Evolutionary conservation across 148 eudicot genomes (phyloP).

Genomic region (Drosera capensis): DNA sequence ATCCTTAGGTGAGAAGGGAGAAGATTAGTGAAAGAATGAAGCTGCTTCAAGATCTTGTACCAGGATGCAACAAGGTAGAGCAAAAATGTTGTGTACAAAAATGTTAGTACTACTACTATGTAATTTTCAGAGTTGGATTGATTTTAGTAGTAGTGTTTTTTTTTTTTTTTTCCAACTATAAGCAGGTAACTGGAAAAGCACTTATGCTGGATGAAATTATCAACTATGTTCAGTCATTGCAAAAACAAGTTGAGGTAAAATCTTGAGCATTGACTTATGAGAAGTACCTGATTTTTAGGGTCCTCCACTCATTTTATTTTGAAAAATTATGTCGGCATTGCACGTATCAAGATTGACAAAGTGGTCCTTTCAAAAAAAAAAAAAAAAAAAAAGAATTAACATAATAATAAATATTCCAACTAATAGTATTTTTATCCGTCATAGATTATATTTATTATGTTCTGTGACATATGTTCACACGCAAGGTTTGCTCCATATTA

Average conservation of each 20-base stretch:
- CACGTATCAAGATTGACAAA: no score
- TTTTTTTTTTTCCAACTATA: not conserved
- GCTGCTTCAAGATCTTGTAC: constrained; percentile 72
- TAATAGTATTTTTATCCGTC: no score
- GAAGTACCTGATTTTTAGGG: no score
- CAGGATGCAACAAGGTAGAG: constrained; percentile 78
- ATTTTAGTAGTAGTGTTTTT: not conserved
- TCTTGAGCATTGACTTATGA: no score
- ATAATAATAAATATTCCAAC: no score
- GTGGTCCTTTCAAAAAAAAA: no score
- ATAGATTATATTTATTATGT: no score
- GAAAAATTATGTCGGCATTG: no score
- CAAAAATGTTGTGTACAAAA: not conserved
- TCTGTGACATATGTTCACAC: no score
- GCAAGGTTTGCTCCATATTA: no score
- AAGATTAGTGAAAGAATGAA: constrained; percentile 70
- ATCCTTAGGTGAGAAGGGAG: constrained; percentile 61
- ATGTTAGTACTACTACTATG: not conserved
- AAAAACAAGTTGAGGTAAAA: constrained; percentile 83
- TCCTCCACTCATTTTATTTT: no score
- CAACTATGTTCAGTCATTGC: constrained; percentile 82
- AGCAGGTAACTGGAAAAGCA: constrained; percentile 86
- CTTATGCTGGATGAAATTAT: constrained; percentile 85
- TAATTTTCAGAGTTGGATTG: not conserved
- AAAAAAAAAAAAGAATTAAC: no score